Percentiles rank a stretch among this genome's conserved stretches.
These are phyloP conservation scores for Capsicum rhomboideum DNA, from an alignment of 257 asterid species.

Conservation along the genomic window DNA sequence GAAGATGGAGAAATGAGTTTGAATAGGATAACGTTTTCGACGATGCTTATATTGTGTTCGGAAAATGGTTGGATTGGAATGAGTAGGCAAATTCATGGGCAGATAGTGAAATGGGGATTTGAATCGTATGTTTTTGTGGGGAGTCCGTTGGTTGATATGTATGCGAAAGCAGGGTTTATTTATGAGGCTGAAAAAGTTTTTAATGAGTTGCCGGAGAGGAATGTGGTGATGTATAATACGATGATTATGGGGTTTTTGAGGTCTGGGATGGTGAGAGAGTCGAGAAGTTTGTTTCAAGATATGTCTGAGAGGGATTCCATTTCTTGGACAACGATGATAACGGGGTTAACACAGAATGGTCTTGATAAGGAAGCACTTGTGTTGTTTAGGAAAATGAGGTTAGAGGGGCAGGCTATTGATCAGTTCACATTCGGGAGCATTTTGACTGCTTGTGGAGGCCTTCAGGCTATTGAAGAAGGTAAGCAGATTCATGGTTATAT, in stretches of 20 bases:
- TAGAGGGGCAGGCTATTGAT: constrained; percentile 46
- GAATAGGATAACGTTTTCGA: constrained; percentile 70
- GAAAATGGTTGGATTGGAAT: constrained; percentile 56
- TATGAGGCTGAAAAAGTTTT: constrained; percentile 48
- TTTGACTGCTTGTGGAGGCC: constrained; percentile 80
- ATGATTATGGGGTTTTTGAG: constrained; percentile 32
- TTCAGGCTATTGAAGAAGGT: constrained; percentile 53
- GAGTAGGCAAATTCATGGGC: constrained; percentile 75
- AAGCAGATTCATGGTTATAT: constrained; percentile 71
- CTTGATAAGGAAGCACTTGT: constrained; percentile 44
- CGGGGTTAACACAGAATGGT: constrained; percentile 63
- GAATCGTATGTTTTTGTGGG: constrained; percentile 62
- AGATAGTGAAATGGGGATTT: constrained; percentile 67
- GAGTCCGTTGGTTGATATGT: constrained; percentile 83
- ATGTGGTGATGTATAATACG: constrained; percentile 28
- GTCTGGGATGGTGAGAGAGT: constrained; percentile 30
- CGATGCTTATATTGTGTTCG: constrained; percentile 47
- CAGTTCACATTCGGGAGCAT: constrained; percentile 84
- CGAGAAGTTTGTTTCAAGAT: constrained; percentile 34
- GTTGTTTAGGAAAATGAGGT: constrained; percentile 55
- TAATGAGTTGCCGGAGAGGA: constrained; percentile 33
- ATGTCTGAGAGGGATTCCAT: constrained; percentile 73
- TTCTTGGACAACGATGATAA: constrained; percentile 86
- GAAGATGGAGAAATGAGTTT: constrained; percentile 42
- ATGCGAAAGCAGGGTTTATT: constrained; percentile 60